Evolutionary conservation across 2,329 filamentous ascomycete genomes (phyloP), one percentile per base, ranked within the genome.

Genomic region (Alternaria rosae): DNA sequence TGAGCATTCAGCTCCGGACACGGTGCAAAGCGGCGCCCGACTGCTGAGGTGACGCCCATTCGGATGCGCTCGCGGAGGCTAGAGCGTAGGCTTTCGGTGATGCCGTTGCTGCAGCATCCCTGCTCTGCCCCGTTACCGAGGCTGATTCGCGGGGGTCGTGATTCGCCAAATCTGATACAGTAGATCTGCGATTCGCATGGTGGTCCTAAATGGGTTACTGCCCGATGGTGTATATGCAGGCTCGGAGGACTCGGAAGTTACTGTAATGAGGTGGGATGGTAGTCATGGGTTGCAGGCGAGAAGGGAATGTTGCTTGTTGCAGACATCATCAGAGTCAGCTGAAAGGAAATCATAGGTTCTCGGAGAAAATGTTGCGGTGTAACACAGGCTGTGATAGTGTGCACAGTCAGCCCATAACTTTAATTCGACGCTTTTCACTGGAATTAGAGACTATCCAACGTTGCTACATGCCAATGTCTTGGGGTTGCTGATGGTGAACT

Each of bases 1-100:
- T 13, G 26, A 45, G 59, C 48, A 58, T n/a, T 61, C 23, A 41
- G 54, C 48, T 54, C 59, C 59, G 59, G 35, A 41, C 38, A 38
- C 44, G 30, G 35, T 48, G 21, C 30, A 35, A 28, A 28, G 28
- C 38, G 54, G 23, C 35, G 53, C 35, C 32, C 30, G 42, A 52
- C 25, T 21, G 48, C 42, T 58, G 20, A 52, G 48, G 48, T 54
- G n/a, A 17, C 56, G 54, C 30, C 26, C 41, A 30, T 52, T 35
- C 20, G 51, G 32, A 38, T 32, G 35, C 25, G 51, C 35, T 53
- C 21, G 35, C 21, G 47, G n/a, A 53, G 38, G 47, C 56, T 58
- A 45, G 17, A 26, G 28, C 38, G 41, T 20, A 35, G 28, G 25
- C 6, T 48, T 28, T 61, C 59, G 59, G 59, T 43, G 59, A 61